A percentile compares a stretch with the other conserved stretches of the same genome.
Evolutionary conservation across 768 basidiomycete genomes (phyloP).

Genomic region (Russula griseocarnosa): DNA sequence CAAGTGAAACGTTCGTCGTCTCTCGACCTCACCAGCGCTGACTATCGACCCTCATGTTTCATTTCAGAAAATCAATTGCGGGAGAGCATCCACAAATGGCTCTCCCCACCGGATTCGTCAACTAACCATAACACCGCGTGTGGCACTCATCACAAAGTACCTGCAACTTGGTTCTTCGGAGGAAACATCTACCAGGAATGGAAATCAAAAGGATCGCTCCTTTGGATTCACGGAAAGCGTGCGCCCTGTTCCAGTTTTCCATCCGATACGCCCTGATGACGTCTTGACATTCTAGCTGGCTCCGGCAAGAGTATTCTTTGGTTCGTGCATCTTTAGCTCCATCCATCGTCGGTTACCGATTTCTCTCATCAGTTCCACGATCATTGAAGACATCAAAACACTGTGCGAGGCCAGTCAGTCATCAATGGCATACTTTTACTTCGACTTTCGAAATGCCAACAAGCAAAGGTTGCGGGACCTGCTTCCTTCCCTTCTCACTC

Average conservation of each 20-base stretch:
- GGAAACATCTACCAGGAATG: neutral
- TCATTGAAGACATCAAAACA: neutral
- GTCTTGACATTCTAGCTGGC: neutral
- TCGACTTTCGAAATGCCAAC: neutral
- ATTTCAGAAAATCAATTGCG: neutral
- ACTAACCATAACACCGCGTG: neutral
- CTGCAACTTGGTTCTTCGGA: neutral
- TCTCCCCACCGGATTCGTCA: neutral
- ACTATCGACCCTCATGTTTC: neutral
- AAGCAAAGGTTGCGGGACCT: neutral
- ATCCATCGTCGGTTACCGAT: neutral
- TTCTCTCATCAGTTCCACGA: neutral
- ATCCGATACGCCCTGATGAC: neutral
- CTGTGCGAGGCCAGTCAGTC: neutral
- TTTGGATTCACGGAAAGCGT: constrained; percentile 3
- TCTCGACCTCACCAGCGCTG: neutral
- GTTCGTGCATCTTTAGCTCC: neutral
- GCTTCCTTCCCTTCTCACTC: neutral
- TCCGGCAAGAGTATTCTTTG: neutral
- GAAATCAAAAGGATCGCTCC: neutral
- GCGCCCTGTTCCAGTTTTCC: neutral
- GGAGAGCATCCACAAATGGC: neutral
- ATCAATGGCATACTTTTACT: neutral
- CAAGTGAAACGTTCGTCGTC: neutral
- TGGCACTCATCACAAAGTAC: neutral